These are phyloP conservation scores for Lentinula guzmanii DNA, from an alignment of 768 basidiomycete species.

Conservation along the genomic window DNA sequence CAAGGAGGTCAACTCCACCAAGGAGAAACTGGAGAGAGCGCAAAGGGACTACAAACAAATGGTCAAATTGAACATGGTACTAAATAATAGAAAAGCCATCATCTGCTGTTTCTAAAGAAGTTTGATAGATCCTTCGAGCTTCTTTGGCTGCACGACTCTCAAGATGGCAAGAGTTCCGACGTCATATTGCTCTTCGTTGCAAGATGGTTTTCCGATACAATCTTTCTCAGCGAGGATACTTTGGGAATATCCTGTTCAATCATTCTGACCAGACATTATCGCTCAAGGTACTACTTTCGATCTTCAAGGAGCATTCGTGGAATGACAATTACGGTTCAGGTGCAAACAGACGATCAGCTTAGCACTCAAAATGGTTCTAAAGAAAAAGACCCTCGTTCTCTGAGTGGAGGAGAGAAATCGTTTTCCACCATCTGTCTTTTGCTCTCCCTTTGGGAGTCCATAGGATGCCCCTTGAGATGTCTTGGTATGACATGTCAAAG, in stretches of 20 bases:
- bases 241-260: slow-evolving; percentile 84
- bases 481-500: slow-evolving; percentile 47
- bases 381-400: slow-evolving; percentile 80
- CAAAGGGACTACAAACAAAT: slow-evolving; percentile 60
- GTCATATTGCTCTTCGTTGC: slow-evolving; percentile 84
- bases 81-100: slow-evolving; percentile 17
- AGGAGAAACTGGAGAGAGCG: slow-evolving; percentile 51
- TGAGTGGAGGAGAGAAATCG: slow-evolving; percentile 94
- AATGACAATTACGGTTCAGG: slow-evolving; percentile 28
- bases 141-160: slow-evolving; percentile 61
- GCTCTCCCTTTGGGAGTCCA: slow-evolving; percentile 94
- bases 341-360: slow-evolving; percentile 79
- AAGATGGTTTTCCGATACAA: slow-evolving; percentile 78
- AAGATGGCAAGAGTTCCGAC: slow-evolving; percentile 85
- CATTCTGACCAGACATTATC: slow-evolving; percentile 59
- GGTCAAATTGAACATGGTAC: slow-evolving; percentile 58
- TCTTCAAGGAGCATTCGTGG: not conserved
- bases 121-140: slow-evolving; percentile 51
- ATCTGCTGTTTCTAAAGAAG: not conserved
- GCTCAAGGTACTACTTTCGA: slow-evolving; percentile 42
- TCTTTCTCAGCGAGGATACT: slow-evolving; percentile 82
- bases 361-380: slow-evolving; percentile 47
- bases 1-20: slow-evolving; percentile 60
- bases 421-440: slow-evolving; percentile 94
- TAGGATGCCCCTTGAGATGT: slow-evolving; percentile 90